phyloP scores from a whole-genome alignment of 352 stramenopile genomes.

The Pythium oligandrum region DNA sequence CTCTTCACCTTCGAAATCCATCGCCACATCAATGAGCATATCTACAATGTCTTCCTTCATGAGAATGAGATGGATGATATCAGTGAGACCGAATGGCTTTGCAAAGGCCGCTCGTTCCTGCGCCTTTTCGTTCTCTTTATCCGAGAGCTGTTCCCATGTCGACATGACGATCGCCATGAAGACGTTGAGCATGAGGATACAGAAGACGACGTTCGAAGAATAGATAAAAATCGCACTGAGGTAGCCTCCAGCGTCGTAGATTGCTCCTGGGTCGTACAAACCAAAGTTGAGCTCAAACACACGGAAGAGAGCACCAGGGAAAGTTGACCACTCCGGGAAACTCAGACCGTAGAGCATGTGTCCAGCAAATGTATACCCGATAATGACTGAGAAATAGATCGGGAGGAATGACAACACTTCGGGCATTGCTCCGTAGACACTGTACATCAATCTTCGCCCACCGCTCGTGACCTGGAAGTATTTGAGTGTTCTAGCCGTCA shows the following conservation, averaged over 20 bases:
- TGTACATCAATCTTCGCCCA: slow-evolving; percentile 53
- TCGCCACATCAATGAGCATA: slow-evolving; percentile 42
- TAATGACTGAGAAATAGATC: slow-evolving; percentile 57
- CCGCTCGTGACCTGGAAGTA: slow-evolving; percentile 73
- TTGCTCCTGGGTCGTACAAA: slow-evolving; percentile 58
- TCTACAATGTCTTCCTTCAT: slow-evolving; percentile 63
- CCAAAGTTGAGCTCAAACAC: slow-evolving; percentile 76
- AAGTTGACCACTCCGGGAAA: slow-evolving; percentile 61
- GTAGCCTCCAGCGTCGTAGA: slow-evolving; percentile 58
- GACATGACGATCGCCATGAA: slow-evolving; percentile 80
- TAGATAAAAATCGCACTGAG: slow-evolving; percentile 71
- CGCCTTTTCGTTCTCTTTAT: slow-evolving; percentile 45
- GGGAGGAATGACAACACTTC: slow-evolving; percentile 65
- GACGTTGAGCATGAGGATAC: slow-evolving; percentile 74
- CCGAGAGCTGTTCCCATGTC: slow-evolving; percentile 54
- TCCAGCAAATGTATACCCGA: slow-evolving; percentile 65
- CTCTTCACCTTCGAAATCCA: slow-evolving; percentile 37
- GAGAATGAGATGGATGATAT: slow-evolving; percentile 44
- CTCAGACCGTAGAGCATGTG: slow-evolving; percentile 68
- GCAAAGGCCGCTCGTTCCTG: slow-evolving; percentile 44
- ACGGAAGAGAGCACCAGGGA: slow-evolving; percentile 49
- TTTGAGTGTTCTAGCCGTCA: slow-evolving; percentile 59
- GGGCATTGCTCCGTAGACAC: slow-evolving; percentile 69
- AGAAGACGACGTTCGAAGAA: slow-evolving; percentile 61
- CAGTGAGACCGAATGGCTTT: slow-evolving; percentile 25